These are phyloP conservation scores for Thermochaetoides thermophila DNA, from an alignment of 495 filamentous ascomycete genomes.

Conservation along the genomic window DNA sequence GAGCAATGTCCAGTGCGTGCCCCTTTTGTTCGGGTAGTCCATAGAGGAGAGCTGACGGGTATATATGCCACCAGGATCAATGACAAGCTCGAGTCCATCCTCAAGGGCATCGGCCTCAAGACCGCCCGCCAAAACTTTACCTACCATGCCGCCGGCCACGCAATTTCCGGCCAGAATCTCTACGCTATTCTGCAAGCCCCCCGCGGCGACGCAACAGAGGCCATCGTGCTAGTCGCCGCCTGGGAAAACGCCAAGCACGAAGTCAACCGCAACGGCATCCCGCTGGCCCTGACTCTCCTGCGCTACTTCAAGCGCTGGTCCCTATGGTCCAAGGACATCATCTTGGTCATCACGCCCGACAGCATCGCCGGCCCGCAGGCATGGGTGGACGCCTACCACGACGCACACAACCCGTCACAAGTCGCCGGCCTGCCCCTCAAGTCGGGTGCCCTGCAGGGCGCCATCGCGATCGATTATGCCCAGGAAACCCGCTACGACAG, in stretches of 20 bases:
- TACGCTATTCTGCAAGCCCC: constrained; percentile 94
- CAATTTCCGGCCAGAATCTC: constrained; percentile 70
- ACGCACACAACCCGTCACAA: constrained; percentile 51
- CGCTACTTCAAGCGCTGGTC: constrained; percentile 97
- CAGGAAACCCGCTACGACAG: constrained; percentile 69
- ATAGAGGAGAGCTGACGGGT: constrained; percentile 23
- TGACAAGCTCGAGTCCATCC: constrained; percentile 55
- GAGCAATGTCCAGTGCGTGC: constrained; percentile 33
- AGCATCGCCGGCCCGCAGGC: constrained; percentile 84
- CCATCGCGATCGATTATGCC: constrained; percentile 84
- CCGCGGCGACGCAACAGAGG: constrained; percentile 93
- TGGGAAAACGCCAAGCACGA: constrained; percentile 73
- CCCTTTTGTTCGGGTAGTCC: not conserved
- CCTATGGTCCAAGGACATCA: constrained; percentile 97
- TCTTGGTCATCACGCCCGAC: constrained; percentile 78
- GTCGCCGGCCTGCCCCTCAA: constrained; percentile 77
- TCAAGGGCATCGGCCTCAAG: constrained; percentile 66
- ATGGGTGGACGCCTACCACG: constrained; percentile 96
- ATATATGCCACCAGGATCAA: too few species aligned
- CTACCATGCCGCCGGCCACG: constrained; percentile 66
- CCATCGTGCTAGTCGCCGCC: constrained; percentile 78
- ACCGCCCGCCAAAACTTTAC: constrained; percentile 61
- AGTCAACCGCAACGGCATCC: constrained; percentile 74
- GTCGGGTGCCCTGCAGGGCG: constrained; percentile 84
- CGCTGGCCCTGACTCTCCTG: constrained; percentile 70